Evolutionary conservation across 1,284 basidiomycete genomes (phyloP).

Genomic region (Neotropicomus parvogracilis): DNA sequence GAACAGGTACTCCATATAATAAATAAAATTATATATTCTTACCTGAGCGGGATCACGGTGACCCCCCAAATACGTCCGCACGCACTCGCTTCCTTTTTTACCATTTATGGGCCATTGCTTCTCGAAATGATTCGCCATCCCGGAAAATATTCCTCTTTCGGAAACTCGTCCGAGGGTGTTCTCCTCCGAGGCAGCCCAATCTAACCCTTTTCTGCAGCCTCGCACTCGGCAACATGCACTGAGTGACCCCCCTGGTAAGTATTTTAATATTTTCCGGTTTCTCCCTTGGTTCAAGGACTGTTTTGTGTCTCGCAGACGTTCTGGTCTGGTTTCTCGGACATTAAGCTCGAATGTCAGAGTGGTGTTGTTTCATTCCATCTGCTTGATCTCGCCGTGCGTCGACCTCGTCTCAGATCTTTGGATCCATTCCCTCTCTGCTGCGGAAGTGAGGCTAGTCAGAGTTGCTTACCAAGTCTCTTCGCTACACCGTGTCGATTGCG

Average conservation of each 20-base stretch:
- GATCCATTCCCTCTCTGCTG: conserved; percentile 13
- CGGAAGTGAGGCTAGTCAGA: no score
- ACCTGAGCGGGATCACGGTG: no score
- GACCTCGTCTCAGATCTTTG: conserved; percentile 17
- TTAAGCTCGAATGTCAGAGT: conserved; percentile 18
- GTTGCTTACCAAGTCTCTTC: no score
- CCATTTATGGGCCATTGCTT: conserved; percentile 21
- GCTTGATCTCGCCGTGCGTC: conserved; percentile 16
- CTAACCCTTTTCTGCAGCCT: conserved; percentile 5
- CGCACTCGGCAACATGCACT: conserved; percentile 1
- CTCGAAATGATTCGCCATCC: conserved; percentile 21
- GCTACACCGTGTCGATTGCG: conserved; percentile 6
- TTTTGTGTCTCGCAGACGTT: background rate
- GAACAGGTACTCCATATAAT: background rate
- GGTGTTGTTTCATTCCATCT: conserved; percentile 3
- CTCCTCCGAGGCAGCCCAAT: background rate
- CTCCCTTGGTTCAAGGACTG: conserved; percentile 16
- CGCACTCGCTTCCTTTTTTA: background rate
- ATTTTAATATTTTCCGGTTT: conserved; percentile 11
- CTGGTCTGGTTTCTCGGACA: conserved; percentile 18
- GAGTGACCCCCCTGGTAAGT: background rate
- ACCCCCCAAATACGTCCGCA: conserved; percentile 16
- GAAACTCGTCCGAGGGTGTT: conserved; percentile 9
- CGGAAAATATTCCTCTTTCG: conserved; percentile 9
- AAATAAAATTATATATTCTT: background rate